Percentiles rank a stretch among this genome's conserved stretches.
Evolutionary conservation across 2,329 filamentous ascomycete species (phyloP).

Genomic region (Pseudocercospora ulei): DNA sequence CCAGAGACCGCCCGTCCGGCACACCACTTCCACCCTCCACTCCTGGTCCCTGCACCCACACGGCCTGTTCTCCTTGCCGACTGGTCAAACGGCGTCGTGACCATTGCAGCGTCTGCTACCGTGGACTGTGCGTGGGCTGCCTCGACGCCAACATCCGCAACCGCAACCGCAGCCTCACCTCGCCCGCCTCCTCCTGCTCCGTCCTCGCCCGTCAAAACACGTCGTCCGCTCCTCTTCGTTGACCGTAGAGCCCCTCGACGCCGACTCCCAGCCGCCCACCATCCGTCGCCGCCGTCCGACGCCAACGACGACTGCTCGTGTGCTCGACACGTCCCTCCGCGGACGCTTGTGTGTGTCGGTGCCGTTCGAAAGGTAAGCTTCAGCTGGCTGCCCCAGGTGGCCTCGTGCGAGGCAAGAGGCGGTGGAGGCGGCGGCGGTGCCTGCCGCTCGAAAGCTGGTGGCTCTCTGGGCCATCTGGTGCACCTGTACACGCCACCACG

Average conservation of each 20-base stretch:
- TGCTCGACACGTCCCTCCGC: conserved; percentile 9
- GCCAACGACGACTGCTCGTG: conserved; percentile 17
- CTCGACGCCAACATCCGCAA: conserved; percentile 13
- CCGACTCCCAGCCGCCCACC: conserved; percentile 13
- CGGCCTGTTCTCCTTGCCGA: conserved; percentile 19
- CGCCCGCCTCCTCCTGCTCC: conserved; percentile 12
- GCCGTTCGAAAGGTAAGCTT: conserved; percentile 9
- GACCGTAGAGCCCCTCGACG: conserved; percentile 35
- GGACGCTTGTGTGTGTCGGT: conserved; percentile 4
- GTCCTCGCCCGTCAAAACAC: conserved; percentile 13
- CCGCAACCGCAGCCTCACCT: conserved; percentile 8
- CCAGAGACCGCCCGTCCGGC: conserved; percentile 19
- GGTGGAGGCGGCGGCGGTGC: background rate
- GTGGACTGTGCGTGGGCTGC: conserved; percentile 25
- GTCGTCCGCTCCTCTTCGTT: conserved; percentile 39
- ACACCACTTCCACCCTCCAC: conserved; percentile 15
- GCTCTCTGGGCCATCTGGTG: too few species aligned
- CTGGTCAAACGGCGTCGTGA: conserved; percentile 22
- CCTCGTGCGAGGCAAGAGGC: too few species aligned
- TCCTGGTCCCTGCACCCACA: conserved; percentile 20
- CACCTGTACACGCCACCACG: too few species aligned
- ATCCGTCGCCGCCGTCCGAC: conserved; percentile 6
- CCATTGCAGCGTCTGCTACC: conserved; percentile 21
- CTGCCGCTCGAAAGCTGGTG: too few species aligned
- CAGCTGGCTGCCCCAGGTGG: too few species aligned